Evolutionary conservation across 352 stramenopile genomes (phyloP).

Genomic region (Globisporangium sylvaticum): DNA sequence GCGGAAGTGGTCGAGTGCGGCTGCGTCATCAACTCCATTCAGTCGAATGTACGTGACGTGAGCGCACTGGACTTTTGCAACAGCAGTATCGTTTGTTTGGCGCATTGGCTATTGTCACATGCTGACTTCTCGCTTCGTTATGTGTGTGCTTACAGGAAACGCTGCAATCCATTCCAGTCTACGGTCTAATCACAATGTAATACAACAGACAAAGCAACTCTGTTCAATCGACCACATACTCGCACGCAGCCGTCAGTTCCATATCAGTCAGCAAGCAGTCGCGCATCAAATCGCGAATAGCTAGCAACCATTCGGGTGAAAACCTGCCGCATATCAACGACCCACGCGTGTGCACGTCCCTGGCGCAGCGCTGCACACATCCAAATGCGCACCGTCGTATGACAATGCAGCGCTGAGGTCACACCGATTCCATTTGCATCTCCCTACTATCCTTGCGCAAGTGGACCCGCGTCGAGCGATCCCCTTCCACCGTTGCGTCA

Average conservation of each 20-base stretch:
- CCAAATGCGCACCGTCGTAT: neutral
- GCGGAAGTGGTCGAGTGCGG: slow-evolving; percentile 75
- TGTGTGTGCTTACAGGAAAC: slow-evolving; percentile 25
- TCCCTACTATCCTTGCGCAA: neutral
- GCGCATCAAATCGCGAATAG: neutral
- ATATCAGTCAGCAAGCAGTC: neutral
- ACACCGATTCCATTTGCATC: too few relatives aligned
- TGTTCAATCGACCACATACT: neutral
- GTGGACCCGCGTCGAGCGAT: neutral
- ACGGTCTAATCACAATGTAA: slow-evolving; percentile 54
- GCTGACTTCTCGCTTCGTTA: neutral
- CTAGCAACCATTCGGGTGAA: neutral
- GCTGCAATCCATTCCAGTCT: slow-evolving; percentile 44
- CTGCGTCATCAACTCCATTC: slow-evolving; percentile 69
- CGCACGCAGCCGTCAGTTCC: neutral
- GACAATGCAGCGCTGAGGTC: neutral
- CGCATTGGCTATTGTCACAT: neutral
- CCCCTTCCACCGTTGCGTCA: neutral
- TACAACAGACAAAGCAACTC: neutral
- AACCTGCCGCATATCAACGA: neutral
- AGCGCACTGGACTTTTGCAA: neutral
- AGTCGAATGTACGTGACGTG: slow-evolving; percentile 31
- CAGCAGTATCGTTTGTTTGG: neutral
- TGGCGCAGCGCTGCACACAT: neutral
- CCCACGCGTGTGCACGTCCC: neutral